Evolutionary conservation across 441 rosid species (phyloP), one percentile per base, ranked within the genome.

Genomic region (Croton setiger): DNA sequence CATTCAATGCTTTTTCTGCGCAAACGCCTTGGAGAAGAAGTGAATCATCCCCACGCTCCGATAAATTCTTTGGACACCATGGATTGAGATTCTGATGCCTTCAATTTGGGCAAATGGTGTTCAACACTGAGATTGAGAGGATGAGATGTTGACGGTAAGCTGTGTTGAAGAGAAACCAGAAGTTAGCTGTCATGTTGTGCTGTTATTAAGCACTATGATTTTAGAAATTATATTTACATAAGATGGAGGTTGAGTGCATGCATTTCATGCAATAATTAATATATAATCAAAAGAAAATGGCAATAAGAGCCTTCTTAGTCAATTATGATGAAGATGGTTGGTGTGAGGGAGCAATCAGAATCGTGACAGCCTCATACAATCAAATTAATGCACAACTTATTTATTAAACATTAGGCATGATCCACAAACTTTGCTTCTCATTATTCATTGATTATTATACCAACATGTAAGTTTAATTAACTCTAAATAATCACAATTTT

Each of bases 1-100:
- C 80, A 61, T 79, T 74, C 65, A 82, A 43, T 39, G 77, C 51
- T 7, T 21, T 13, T 9, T 66, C 62, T n/a, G n/a, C n/a, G n/a
- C n/a, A n/a, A n/a, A n/a, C 35, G 21, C 0, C 7, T 5, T 18
- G 58, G 47, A 59, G n/a, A 11, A 47, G 64, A 68, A 59, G 72
- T 11, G 35, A 58, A 59, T 57, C 36, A 59, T 48, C 47, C 2
- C 33, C 14, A 7, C 53, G 14, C 39, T 53, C 70, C 2, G 5
- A 59, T 57, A 68, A 47, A 37, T 47, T 51, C 44, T 66, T 66
- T 12, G 54, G 51, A n/a, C n/a, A n/a, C 57, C 8, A 31, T 23
- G 35, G 58, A 51, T 49, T 37, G 8, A 13, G 68, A 49, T 0
- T 64, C 1, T 23, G 44, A 10, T 36, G 7, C 63, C 27, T n/a